Evolutionary conservation across 805 yeast species (phyloP), one percentile per base, ranked within the genome.

Genomic region (Monosporozyma servazzii): DNA sequence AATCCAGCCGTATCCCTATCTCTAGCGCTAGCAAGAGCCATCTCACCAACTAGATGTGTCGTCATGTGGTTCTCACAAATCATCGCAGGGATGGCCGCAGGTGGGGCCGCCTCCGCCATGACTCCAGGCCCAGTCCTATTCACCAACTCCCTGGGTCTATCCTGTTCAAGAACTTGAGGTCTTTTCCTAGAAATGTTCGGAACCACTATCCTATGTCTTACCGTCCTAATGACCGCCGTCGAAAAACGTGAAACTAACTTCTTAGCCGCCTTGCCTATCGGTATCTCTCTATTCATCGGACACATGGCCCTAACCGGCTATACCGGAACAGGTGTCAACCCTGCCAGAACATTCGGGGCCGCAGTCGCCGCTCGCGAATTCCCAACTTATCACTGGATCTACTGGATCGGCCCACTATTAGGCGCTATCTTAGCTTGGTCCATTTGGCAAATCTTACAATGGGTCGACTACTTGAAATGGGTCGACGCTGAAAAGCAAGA

Each of bases 261-360:
- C 66, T 75, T 84, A 71, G 95, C 95, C 49, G 93, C 96, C 52
- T 75, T 86, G 54, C 86, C 77, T 64, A 88, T 88, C 70, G 96
- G 96, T 68, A 68, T 88, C 51, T 79, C 95, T 29, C 75, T 88
- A 59, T 84, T 88, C 73, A 72, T 87, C 60, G 95, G 84, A 47
- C 95, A 88, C 68, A 78, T 88, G 75, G 76, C 86, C 60, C 78
- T 85, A 65, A 86, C 88, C 51, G 84, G 77, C 78, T 84, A 79
- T 74, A 86, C 95, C 48, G 96, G 96, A 67, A 95, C 95, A 40
- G 96, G 96, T 66, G 75, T 87, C 64, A 88, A 88, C 77, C 96
- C 96, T 52, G 96, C 96, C 45, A 81, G 96, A 75, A 74, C 87
- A 33, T 78, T 88, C 52, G 96, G 96, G 64, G 95, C 96, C 49